Evolutionary conservation across 2,329 filamentous ascomycete species (phyloP), one percentile per base, ranked within the genome.

Genomic region (Aureobasidium pullulans): DNA sequence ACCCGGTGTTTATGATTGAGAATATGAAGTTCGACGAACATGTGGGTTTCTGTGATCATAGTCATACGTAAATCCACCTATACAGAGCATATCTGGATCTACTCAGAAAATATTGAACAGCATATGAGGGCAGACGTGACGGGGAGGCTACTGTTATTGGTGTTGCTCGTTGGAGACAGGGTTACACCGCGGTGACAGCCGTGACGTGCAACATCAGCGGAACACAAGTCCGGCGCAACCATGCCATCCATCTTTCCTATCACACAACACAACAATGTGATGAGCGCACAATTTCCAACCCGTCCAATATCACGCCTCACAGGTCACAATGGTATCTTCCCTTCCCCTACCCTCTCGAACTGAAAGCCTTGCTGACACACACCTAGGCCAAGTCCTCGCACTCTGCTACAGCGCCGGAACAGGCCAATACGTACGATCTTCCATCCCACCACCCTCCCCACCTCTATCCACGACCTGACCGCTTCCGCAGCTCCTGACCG

Each of bases 401-500:
- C 68, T 81, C 60, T 74, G 75, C 49, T 81, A 79, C 72, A 78
- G 75, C 60, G 72, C 77, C 50, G 77, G 76, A 57, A 63, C 69
- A n/a, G 74, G 76, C 31, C 73, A 79, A 67, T 81, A 81, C 66
- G 67, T 73, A 65, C 57, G 65, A 64, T 42, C 48, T 19, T 50
- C 23, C 48, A 32, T 32, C 11, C 36, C 6, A 15, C 9, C 5
- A 39, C 16, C 16, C 4, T 3, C 11, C 10, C 15, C 19, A 28
- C 19, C 5, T 28, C 5, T 10, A 39, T 16, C 16, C 48, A 52
- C 36, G 34, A 19, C 23, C 48, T 43, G 48, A 36, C 56, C 23
- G 43, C 16, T 15, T 9, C 10, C 40, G 15, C 46, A 71, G 68
- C 69, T 96, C 70, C 83, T 97, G 61, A 91, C 90, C 37, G 92